Conservation (phyloP, 805 yeast species). For the Maudiozyma turicensis region DNA sequence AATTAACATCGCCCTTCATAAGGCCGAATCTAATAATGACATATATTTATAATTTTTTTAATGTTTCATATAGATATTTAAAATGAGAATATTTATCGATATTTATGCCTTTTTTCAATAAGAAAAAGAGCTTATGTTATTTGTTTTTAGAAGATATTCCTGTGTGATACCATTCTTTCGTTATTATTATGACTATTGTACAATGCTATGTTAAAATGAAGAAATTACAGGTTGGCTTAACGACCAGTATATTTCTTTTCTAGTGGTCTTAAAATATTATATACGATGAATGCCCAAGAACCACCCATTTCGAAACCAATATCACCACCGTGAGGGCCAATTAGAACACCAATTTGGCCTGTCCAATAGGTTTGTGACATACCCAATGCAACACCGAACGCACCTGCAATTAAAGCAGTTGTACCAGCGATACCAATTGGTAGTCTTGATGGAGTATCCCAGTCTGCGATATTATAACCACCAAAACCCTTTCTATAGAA, state of each 20-base stretch:
- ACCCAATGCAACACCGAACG: conserved; percentile 78
- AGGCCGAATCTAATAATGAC: too few relatives aligned
- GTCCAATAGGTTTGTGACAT: conserved; percentile 79
- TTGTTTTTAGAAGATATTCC: too few relatives aligned
- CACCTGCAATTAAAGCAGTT: conserved; percentile 72
- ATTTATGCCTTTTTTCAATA: too few relatives aligned
- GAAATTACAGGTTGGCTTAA: conserved; percentile 3
- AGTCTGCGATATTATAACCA: conserved; percentile 54
- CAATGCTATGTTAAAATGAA: not conserved
- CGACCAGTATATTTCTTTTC: conserved; percentile 53
- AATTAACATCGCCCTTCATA: too few relatives aligned
- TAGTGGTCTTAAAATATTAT: conserved; percentile 46
- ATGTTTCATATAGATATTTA: too few relatives aligned
- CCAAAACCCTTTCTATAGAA: conserved; percentile 55
- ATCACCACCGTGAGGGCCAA: conserved; percentile 69
- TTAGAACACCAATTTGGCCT: conserved; percentile 53
- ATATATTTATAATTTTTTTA: too few relatives aligned
- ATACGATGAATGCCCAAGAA: conserved; percentile 54
- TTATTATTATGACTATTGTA: not conserved
- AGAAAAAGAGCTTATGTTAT: too few relatives aligned
- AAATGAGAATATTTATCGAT: too few relatives aligned
- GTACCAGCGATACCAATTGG: conserved; percentile 75
- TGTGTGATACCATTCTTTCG: too few relatives aligned
- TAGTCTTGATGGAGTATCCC: conserved; percentile 44
- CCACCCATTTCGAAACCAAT: conserved; percentile 73